Conservation (phyloP, 1,284 basidiomycete species). For the Tetrapyrgos nigripes region DNA sequence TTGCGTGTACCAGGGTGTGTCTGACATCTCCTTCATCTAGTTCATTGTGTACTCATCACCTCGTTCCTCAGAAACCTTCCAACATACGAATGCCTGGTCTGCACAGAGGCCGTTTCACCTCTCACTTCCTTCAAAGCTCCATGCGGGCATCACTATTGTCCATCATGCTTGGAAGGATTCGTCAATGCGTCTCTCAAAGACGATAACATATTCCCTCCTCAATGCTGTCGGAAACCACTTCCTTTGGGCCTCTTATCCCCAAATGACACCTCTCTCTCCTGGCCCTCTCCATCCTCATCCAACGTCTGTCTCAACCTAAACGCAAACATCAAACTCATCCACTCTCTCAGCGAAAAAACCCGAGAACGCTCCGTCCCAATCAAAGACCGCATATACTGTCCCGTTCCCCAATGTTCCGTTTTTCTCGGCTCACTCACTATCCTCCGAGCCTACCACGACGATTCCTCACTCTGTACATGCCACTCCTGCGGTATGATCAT, state of each 20-base stretch:
- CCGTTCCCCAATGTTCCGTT: constrained; percentile 40
- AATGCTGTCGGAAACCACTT: constrained; percentile 38
- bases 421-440: constrained; percentile 42
- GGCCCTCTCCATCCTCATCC: too few species aligned
- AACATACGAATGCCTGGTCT: constrained; percentile 11
- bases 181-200: constrained; percentile 43
- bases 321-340: constrained; percentile 20
- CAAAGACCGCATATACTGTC: constrained; percentile 46
- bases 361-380: constrained; percentile 42
- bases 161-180: constrained; percentile 41
- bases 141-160: constrained; percentile 37
- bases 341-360: constrained; percentile 36
- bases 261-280: too few species aligned
- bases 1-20: too few species aligned
- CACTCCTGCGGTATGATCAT: constrained; percentile 34
- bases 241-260: not conserved
- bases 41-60: too few species aligned
- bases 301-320: too few species aligned
- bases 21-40: too few species aligned
- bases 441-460: too few species aligned
- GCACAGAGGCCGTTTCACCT: not conserved
- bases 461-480: too few species aligned
- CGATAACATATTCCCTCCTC: constrained; percentile 49
- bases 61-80: too few species aligned
- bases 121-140: not conserved